Percentiles rank a stretch among this genome's conserved stretches.
phyloP scores from a whole-genome alignment of 306 rosid genomes.

The Dryas octopetala region DNA sequence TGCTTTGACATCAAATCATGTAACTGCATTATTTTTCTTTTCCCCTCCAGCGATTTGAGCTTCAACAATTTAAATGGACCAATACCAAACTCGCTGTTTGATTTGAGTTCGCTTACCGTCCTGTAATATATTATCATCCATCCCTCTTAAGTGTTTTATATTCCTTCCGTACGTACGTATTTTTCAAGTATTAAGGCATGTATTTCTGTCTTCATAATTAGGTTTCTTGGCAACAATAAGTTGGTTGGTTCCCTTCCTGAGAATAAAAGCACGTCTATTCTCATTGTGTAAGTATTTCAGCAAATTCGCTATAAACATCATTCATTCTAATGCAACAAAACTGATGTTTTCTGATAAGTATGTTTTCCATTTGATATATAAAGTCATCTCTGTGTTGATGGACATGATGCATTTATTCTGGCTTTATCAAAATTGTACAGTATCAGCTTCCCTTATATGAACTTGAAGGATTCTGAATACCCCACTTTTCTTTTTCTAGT shows the following conservation, averaged over 20 bases:
- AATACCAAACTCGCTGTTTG: conserved; percentile 61
- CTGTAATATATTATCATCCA: conserved; percentile 49
- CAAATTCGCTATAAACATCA: neutral
- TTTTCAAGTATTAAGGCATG: conserved; percentile 13
- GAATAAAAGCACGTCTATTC: conserved; percentile 48
- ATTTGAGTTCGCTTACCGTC: conserved; percentile 47
- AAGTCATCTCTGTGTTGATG: neutral
- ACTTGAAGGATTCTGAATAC: neutral
- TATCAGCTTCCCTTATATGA: neutral
- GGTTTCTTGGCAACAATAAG: conserved; percentile 82
- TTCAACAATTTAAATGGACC: conserved; percentile 72
- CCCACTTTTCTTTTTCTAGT: neutral
- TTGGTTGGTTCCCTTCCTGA: conserved; percentile 62
- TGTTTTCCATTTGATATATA: neutral
- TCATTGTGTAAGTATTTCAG: conserved; percentile 48
- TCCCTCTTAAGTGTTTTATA: conserved; percentile 3
- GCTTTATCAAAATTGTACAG: neutral
- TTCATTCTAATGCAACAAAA: neutral
- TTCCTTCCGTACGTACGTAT: conserved; percentile 7
- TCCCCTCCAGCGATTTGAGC: conserved; percentile 72
- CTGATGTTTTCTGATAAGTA: neutral
- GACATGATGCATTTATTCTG: neutral
- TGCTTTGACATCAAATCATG: neutral
- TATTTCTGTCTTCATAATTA: conserved; percentile 21
- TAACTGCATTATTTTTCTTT: conserved; percentile 10